phyloP scores from a whole-genome alignment of 495 filamentous ascomycete genomes.

The Penicillium lagena region DNA sequence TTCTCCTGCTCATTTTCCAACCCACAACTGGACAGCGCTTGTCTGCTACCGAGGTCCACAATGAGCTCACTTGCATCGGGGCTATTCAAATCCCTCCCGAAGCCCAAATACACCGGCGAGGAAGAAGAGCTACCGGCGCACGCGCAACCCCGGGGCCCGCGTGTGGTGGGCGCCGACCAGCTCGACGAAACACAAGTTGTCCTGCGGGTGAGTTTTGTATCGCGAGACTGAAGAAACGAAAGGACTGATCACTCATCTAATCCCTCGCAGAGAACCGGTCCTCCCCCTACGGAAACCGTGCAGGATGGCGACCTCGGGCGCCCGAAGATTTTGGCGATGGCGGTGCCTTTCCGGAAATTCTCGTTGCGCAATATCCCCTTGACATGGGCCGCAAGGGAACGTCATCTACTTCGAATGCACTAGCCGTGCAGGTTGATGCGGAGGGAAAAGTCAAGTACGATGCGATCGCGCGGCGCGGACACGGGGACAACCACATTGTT shows the following conservation, averaged over 20 bases:
- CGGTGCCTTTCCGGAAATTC: conserved; percentile 92
- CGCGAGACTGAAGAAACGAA: not conserved
- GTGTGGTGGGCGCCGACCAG: conserved; percentile 69
- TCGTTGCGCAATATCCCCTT: conserved; percentile 89
- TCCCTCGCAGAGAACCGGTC: conserved; percentile 60
- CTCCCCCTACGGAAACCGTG: conserved; percentile 78
- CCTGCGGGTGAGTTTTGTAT: conserved; percentile 53
- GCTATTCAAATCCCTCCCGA: conserved; percentile 76
- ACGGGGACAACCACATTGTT: conserved; percentile 74
- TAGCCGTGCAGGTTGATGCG: conserved; percentile 83
- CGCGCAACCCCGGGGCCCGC: conserved; percentile 67
- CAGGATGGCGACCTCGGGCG: conserved; percentile 79
- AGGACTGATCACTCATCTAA: not conserved
- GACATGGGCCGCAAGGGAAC: conserved; percentile 81
- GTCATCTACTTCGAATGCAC: conserved; percentile 70
- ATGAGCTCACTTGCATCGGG: conserved; percentile 72
- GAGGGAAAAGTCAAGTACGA: conserved; percentile 95
- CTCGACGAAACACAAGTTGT: conserved; percentile 85
- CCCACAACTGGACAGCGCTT: conserved; percentile 10
- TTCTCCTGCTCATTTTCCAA: conserved; percentile 3
- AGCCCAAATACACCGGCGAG: conserved; percentile 82
- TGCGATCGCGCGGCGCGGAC: conserved; percentile 88
- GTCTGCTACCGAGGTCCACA: conserved; percentile 11
- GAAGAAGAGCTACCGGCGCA: conserved; percentile 72
- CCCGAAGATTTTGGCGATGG: conserved; percentile 94